Conservation (phyloP, 805 yeast species). For the Hanseniaspora osmophila region DNA sequence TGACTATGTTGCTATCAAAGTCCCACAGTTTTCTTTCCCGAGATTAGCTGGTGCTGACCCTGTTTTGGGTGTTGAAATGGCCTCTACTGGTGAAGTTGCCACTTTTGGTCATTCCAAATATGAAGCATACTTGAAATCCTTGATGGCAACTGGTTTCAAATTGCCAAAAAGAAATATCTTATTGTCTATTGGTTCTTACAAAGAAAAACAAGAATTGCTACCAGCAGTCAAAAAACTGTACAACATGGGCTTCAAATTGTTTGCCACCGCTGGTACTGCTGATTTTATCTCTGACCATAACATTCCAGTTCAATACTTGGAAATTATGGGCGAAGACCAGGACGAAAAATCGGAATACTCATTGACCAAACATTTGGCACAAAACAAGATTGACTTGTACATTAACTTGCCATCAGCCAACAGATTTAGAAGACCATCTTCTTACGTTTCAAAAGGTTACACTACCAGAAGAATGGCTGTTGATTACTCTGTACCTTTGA, state of each 20-base stretch:
- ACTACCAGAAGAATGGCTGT: slow-evolving; percentile 99
- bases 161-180: slow-evolving; percentile 89
- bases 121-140: slow-evolving; percentile 91
- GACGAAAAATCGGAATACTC: slow-evolving; percentile 88
- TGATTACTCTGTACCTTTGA: slow-evolving; percentile 93
- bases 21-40: slow-evolving; percentile 94
- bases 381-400: slow-evolving; percentile 89
- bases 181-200: slow-evolving; percentile 88
- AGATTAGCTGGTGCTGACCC: slow-evolving; percentile 97
- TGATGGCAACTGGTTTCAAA: slow-evolving; percentile 89
- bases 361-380: slow-evolving; percentile 88
- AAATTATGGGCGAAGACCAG: slow-evolving; percentile 61
- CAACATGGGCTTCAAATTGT: slow-evolving; percentile 76
- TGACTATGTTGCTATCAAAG: slow-evolving; percentile 90
- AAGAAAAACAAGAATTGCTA: slow-evolving; percentile 85
- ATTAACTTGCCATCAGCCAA: slow-evolving; percentile 93
- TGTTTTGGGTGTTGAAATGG: slow-evolving; percentile 96
- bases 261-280: slow-evolving; percentile 98
- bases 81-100: slow-evolving; percentile 98
- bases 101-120: slow-evolving; percentile 90
- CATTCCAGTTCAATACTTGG: slow-evolving; percentile 88
- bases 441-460: slow-evolving; percentile 94
- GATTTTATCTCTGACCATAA: slow-evolving; percentile 93
- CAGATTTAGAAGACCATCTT: slow-evolving; percentile 97
- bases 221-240: slow-evolving; percentile 73